phyloP scores from a whole-genome alignment of 2,329 filamentous ascomycete genomes.

The Lojkania enalia region DNA sequence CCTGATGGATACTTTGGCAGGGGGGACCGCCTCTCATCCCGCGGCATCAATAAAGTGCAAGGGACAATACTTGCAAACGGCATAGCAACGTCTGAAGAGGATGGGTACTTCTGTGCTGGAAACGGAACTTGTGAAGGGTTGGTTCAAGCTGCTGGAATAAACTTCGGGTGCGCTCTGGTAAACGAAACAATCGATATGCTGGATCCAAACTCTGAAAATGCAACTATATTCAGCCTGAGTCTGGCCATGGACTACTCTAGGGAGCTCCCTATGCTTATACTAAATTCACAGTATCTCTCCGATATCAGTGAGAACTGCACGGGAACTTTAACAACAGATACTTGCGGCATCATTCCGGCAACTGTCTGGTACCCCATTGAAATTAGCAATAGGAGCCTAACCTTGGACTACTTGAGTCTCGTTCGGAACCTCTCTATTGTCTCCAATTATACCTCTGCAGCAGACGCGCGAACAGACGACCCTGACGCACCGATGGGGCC shows the following conservation, averaged over 20 bases:
- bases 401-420: constrained; percentile 1
- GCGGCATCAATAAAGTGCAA: constrained; percentile 2
- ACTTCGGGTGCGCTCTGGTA: constrained; percentile 9
- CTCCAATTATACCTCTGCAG: constrained; percentile 13
- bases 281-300: constrained; percentile 14
- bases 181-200: constrained; percentile 4
- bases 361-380: constrained; percentile 14
- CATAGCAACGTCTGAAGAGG: not conserved
- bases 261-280: constrained; percentile 12
- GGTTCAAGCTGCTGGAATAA: constrained; percentile 12
- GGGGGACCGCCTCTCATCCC: not conserved
- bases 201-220: constrained; percentile 1
- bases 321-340: constrained; percentile 15
- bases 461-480: constrained; percentile 4
- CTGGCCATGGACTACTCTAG: constrained; percentile 8
- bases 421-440: constrained; percentile 8
- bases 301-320: constrained; percentile 11
- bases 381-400: constrained; percentile 11
- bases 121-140: constrained; percentile 13
- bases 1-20: constrained; percentile 16
- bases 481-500: constrained; percentile 3
- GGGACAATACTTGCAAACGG: constrained; percentile 3
- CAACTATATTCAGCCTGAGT: constrained; percentile 16
- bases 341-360: constrained; percentile 18
- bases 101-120: constrained; percentile 9